Evolutionary conservation across 2,329 filamentous ascomycete genomes (phyloP), one percentile per base, ranked within the genome.

Genomic region (Cordyceps tenuipes): DNA sequence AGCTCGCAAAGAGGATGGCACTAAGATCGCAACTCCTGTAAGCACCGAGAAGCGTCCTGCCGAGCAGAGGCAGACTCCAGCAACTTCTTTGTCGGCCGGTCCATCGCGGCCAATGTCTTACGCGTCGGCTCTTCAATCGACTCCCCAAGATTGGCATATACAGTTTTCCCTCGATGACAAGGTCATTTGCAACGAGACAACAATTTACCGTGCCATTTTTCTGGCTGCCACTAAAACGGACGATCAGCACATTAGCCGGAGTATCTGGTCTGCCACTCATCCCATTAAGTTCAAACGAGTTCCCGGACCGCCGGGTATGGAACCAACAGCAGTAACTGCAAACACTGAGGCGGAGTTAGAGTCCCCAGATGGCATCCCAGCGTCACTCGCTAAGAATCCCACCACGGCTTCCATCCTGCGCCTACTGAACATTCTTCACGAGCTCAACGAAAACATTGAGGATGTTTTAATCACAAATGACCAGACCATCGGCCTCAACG

Each of bases 91-190:
- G 23, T 74, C 79, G 1, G 70, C 83, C 0, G 77, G 86, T 17
- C 81, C 86, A 10, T 81, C 85, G 9, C 82, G 87, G 10, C 82
- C 87, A 2, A 84, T 90, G 73, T 91, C 91, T 0, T 96, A 97
- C 71, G 88, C 91, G 26, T 89, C 90, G 57, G 91, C 91, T 4
- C 83, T 95, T 57, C 89, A 92, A 66, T 79, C 89, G 15, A 79
- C 84, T 0, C 90, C 92, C 1, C 89, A 95, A 69, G 92, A 97
- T 69, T 99, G 94, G 94, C 93, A 99, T 68, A 91, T 99, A 62
- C 90, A 97, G 69, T 99, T 99, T 74, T 92, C 85, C 65, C 82
- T 97, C 54, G 88, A 95, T 64, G 88, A 83, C 57, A 91, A 91
- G 71, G 82, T 89, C 1, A 88, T 99, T 61, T 81, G 89, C 0